Conservation (phyloP, 1,139 yeast genomes). For the Pichia sorboxylosa region DNA sequence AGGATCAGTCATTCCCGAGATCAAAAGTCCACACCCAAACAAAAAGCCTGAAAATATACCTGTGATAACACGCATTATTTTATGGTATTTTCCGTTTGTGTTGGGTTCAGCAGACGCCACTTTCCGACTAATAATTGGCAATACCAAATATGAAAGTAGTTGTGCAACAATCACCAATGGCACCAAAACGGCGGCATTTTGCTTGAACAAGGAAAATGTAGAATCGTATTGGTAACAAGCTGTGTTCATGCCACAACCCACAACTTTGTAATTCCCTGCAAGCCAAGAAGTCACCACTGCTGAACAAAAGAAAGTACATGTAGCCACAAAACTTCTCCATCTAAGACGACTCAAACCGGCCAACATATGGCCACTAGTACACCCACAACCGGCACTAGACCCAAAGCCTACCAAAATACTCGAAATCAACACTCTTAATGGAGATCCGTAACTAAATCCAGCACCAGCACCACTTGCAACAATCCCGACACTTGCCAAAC, state of each 20-base stretch:
- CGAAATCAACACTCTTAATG: slow-evolving; percentile 14
- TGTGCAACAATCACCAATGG: slow-evolving; percentile 8
- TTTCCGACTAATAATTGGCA: slow-evolving; percentile 18
- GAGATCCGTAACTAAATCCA: slow-evolving; percentile 8
- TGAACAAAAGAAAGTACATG: slow-evolving; percentile 24
- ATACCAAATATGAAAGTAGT: slow-evolving; percentile 17
- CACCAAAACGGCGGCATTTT: slow-evolving; percentile 12
- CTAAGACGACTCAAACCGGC: slow-evolving; percentile 34
- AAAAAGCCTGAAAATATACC: slow-evolving; percentile 28
- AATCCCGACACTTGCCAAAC: slow-evolving; percentile 13
- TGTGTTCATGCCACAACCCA: slow-evolving; percentile 19
- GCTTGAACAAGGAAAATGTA: slow-evolving; percentile 12
- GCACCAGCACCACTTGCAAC: slow-evolving; percentile 5
- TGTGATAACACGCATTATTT: slow-evolving; percentile 15
- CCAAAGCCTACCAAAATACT: slow-evolving; percentile 36
- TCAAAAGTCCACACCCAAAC: slow-evolving; percentile 33
- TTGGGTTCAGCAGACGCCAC: slow-evolving; percentile 1
- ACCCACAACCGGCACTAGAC: slow-evolving; percentile 34
- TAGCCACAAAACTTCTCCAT: slow-evolving; percentile 32
- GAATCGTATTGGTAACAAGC: slow-evolving; percentile 15
- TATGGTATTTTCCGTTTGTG: slow-evolving; percentile 1
- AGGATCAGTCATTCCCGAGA: slow-evolving; percentile 36
- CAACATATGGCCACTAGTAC: slow-evolving; percentile 43
- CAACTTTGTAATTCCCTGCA: slow-evolving; percentile 27
- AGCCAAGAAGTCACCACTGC: slow-evolving; percentile 23